A percentile compares a stretch with the other conserved stretches of the same genome.
These are phyloP conservation scores for Mycena capillaripes DNA, from an alignment of 768 basidiomycete species.

Conservation along the genomic window DNA sequence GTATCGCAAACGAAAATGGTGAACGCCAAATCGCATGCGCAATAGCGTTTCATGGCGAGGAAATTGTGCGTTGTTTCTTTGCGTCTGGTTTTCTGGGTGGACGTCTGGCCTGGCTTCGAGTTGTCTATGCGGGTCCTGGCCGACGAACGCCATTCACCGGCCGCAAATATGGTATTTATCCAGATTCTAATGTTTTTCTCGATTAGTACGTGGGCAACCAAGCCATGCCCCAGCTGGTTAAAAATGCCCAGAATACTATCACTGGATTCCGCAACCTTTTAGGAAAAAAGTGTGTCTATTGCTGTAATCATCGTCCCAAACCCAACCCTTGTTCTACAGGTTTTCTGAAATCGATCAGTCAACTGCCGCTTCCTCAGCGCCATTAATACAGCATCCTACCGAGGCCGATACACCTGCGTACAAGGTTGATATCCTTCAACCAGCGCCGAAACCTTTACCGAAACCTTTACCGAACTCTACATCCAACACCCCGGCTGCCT, in stretches of 20 bases:
- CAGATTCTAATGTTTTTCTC: conserved; percentile 24
- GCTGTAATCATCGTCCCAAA: background rate
- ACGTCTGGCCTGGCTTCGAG: conserved; percentile 1
- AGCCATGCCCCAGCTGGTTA: conserved; percentile 94
- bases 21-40: conserved; percentile 98
- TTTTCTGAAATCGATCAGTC: conserved; percentile 82
- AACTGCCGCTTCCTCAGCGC: conserved; percentile 68
- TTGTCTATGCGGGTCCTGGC: background rate
- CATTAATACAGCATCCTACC: conserved; percentile 83
- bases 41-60: conserved; percentile 91
- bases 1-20: conserved; percentile 98
- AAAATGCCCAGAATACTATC: conserved; percentile 95
- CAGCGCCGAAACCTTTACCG: conserved; percentile 82
- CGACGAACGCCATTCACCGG: background rate
- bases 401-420: conserved; percentile 83
- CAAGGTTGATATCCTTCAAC: conserved; percentile 84
- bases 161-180: background rate
- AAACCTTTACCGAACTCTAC: conserved; percentile 71
- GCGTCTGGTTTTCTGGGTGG: background rate
- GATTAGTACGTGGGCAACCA: conserved; percentile 96
- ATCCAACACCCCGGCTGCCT: conserved; percentile 73
- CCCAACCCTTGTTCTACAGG: conserved; percentile 50
- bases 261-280: conserved; percentile 94
- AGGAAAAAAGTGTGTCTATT: conserved; percentile 79
- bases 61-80: conserved; percentile 73